These are phyloP conservation scores for Glycine tomentella DNA, from an alignment of 306 rosid species.

Conservation along the genomic window DNA sequence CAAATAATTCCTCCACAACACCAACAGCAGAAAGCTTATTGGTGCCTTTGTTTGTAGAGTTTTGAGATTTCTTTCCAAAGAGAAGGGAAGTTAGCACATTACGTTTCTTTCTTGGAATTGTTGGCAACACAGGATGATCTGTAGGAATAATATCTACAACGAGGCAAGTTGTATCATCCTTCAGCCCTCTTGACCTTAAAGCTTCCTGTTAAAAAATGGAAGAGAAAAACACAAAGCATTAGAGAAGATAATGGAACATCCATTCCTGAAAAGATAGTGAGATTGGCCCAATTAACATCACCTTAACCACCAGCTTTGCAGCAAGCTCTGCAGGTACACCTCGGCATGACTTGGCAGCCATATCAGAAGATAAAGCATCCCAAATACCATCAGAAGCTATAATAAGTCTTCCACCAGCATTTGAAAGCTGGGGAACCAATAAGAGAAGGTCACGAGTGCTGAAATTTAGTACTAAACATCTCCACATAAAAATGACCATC, in stretches of 20 bases:
- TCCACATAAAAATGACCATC: background rate
- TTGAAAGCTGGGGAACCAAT: constrained; percentile 68
- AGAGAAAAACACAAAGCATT: constrained; percentile 17
- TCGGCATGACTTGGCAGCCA: constrained; percentile 88
- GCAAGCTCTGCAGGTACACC: constrained; percentile 94
- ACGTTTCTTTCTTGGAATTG: constrained; percentile 71
- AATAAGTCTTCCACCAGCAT: constrained; percentile 86
- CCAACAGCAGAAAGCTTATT: constrained; percentile 85
- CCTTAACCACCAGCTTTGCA: constrained; percentile 95
- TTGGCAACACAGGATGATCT: constrained; percentile 68
- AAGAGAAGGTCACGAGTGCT: constrained; percentile 20
- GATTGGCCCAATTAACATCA: constrained; percentile 43
- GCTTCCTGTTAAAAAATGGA: constrained; percentile 63
- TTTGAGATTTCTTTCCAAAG: constrained; percentile 76
- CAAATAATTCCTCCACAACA: constrained; percentile 88
- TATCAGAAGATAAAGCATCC: constrained; percentile 90
- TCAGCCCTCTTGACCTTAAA: constrained; percentile 85
- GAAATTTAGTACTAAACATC: constrained; percentile 26
- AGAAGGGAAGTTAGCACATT: constrained; percentile 67
- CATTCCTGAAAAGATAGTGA: background rate
- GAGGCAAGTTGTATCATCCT: constrained; percentile 92
- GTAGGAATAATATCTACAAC: constrained; percentile 91
- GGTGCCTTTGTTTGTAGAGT: constrained; percentile 62
- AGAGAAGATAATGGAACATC: constrained; percentile 25
- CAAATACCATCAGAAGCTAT: constrained; percentile 98